Evolutionary conservation across 495 filamentous ascomycete genomes (phyloP).

Genomic region (Penicillium cataractarum): DNA sequence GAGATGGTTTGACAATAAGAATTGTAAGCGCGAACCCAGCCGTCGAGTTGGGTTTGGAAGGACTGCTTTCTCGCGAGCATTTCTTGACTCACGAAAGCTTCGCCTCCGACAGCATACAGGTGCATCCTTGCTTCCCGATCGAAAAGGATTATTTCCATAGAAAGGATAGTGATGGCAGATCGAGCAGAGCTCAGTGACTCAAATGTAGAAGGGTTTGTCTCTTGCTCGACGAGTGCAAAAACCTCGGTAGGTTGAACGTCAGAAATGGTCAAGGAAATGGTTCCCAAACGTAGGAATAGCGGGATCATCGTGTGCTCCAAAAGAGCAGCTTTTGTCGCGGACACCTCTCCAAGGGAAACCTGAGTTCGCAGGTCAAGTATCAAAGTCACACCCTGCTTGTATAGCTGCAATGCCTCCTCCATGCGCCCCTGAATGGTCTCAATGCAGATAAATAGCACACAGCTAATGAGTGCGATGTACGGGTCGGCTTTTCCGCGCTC

Average conservation of each 20-base stretch:
- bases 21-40: slow-evolving; percentile 14
- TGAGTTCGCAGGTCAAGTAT: slow-evolving; percentile 27
- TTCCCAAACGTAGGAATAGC: slow-evolving; percentile 29
- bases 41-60: slow-evolving; percentile 13
- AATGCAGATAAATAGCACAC: slow-evolving; percentile 57
- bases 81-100: slow-evolving; percentile 8
- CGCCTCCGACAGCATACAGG: background rate
- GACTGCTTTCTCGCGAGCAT: slow-evolving; percentile 14
- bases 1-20: background rate
- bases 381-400: slow-evolving; percentile 27
- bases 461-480: slow-evolving; percentile 53
- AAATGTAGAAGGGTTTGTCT: slow-evolving; percentile 10
- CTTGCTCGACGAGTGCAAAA: slow-evolving; percentile 3
- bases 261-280: slow-evolving; percentile 27
- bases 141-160: slow-evolving; percentile 25
- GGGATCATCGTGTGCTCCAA: slow-evolving; percentile 29
- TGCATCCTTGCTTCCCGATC: slow-evolving; percentile 18
- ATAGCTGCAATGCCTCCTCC: slow-evolving; percentile 30
- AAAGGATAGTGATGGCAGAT: slow-evolving; percentile 33
- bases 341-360: slow-evolving; percentile 9
- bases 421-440: slow-evolving; percentile 54
- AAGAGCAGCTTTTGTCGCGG: slow-evolving; percentile 19
- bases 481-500: slow-evolving; percentile 28
- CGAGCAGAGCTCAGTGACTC: slow-evolving; percentile 37
- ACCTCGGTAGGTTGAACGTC: slow-evolving; percentile 22